Evolutionary conservation across 2,329 filamentous ascomycete species (phyloP).

Genomic region (Colletotrichum sojae): DNA sequence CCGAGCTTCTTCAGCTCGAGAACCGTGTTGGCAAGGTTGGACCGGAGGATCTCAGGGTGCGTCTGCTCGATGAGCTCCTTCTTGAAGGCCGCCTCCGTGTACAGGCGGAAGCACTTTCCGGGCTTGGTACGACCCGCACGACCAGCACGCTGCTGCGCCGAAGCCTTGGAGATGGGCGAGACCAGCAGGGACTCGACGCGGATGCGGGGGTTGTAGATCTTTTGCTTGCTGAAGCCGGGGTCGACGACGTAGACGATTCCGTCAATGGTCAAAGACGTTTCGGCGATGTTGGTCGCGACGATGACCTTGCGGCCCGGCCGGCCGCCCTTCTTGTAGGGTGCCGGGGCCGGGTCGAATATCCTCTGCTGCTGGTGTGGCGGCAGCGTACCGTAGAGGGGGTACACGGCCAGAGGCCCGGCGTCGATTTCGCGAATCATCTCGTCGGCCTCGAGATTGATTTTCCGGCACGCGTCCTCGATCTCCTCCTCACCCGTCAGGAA

Average conservation of each 20-base stretch:
- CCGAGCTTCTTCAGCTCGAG: slow-evolving; percentile 98
- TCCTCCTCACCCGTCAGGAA: slow-evolving; percentile 99
- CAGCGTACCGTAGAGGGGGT: slow-evolving; percentile 93
- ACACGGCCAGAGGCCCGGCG: slow-evolving; percentile 89
- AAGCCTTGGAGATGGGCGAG: slow-evolving; percentile 97
- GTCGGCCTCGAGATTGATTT: slow-evolving; percentile 91
- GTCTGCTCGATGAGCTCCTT: slow-evolving; percentile 98
- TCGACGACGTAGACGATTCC: slow-evolving; percentile 99
- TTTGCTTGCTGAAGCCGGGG: slow-evolving; percentile 98
- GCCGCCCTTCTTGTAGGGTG: slow-evolving; percentile 79
- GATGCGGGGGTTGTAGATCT: slow-evolving; percentile 98
- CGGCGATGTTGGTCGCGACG: slow-evolving; percentile 96
- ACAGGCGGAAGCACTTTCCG: slow-evolving; percentile 97
- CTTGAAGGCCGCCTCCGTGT: slow-evolving; percentile 96
- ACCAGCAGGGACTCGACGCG: slow-evolving; percentile 97
- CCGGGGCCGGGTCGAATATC: slow-evolving; percentile 93
- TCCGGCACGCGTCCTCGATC: slow-evolving; percentile 95
- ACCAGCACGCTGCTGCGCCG: slow-evolving; percentile 96
- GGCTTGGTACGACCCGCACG: slow-evolving; percentile 98
- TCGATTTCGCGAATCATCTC: slow-evolving; percentile 93
- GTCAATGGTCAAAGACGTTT: slow-evolving; percentile 97
- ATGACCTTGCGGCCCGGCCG: slow-evolving; percentile 94
- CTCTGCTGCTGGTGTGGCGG: slow-evolving; percentile 93
- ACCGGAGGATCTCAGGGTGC: slow-evolving; percentile 94
- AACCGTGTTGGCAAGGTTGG: slow-evolving; percentile 94